These are phyloP conservation scores for Umbilicaria muhlenbergii DNA, from an alignment of 495 filamentous ascomycete species.

Conservation along the genomic window DNA sequence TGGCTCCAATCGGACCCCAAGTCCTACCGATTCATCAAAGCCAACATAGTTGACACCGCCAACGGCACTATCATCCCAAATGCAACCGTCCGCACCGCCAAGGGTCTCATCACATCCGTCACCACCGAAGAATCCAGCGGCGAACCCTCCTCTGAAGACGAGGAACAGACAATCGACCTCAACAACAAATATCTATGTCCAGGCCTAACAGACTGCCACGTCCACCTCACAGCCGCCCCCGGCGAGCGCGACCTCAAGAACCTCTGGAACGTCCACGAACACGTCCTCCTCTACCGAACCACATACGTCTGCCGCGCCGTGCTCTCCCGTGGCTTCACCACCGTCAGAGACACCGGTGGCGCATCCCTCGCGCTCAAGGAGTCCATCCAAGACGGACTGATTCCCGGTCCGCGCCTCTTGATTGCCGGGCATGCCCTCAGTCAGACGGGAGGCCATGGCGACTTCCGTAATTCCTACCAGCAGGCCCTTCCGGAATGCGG, in stretches of 20 bases:
- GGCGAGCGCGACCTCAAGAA: conserved; percentile 19
- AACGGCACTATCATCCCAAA: conserved; percentile 14
- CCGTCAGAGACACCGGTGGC: conserved; percentile 35
- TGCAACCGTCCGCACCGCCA: conserved; percentile 13
- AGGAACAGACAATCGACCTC: conserved; percentile 19
- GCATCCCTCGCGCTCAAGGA: conserved; percentile 33
- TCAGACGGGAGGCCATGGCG: conserved; percentile 41
- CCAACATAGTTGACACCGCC: conserved; percentile 18
- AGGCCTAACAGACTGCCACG: conserved; percentile 43
- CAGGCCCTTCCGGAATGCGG: conserved; percentile 7
- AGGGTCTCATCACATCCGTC: conserved; percentile 14
- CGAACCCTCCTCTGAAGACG: background rate
- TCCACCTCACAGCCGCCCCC: conserved; percentile 33
- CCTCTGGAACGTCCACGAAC: conserved; percentile 8
- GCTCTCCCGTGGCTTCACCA: conserved; percentile 37
- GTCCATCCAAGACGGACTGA: conserved; percentile 32
- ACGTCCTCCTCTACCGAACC: conserved; percentile 20
- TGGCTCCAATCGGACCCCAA: no score
- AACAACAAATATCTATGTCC: conserved; percentile 33
- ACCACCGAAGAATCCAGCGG: background rate
- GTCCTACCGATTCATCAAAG: background rate
- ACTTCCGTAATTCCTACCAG: conserved; percentile 17
- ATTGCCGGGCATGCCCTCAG: conserved; percentile 18
- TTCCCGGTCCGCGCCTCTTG: conserved; percentile 18
- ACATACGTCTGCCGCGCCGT: conserved; percentile 30